Evolutionary conservation across 805 yeast genomes (phyloP), one percentile per base, ranked within the genome.

Genomic region (Ogataea ramenticola): DNA sequence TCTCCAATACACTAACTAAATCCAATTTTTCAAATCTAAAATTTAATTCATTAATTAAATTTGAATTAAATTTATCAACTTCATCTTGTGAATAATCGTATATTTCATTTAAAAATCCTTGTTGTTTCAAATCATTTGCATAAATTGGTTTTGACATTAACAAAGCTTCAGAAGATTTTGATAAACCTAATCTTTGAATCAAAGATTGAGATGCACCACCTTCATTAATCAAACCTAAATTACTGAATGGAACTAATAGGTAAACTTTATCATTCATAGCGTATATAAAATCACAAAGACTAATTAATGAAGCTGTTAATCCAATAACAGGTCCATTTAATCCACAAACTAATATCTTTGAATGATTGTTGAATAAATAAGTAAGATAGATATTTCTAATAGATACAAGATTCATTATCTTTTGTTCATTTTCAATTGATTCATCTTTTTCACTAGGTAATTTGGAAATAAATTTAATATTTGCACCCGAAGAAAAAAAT

Each of bases 271-370:
- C 75, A 53, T 80, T 77, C 51, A 72, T 75, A 14, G 82, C 81
- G 57, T 86, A 87, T 10, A 88, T 71, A 46, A 88, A 70, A 62
- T 88, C 96, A 62, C 85, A 79, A 43, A 84, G 65, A n/a, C 82
- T 75, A 12, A 86, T 80, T 42, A 88, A 61, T 0, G 89, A 88
- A 2, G 90, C 79, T 29, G 80, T 68, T 46, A 88, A 71, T 0
- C 96, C 96, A 46, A 88, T 74, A 5, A 79, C 95, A 0, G 96
- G 96, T 0, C 96, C 96, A 58, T 88, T 88, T 45, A 88, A 68
- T 3, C 88, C 90, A 37, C 78, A 77, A 24, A 80, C 80, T 32
- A 88, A 65, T 9, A 86, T 69, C 58, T 88, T 88, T 10, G 72
- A 64, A 62, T 88, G 96, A 54, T 79, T 75, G 49, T 77, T 75